A percentile compares a stretch with the other conserved stretches of the same genome.
Evolutionary conservation across 352 stramenopile species (phyloP).

Genomic region (Phytophthora tubulina): DNA sequence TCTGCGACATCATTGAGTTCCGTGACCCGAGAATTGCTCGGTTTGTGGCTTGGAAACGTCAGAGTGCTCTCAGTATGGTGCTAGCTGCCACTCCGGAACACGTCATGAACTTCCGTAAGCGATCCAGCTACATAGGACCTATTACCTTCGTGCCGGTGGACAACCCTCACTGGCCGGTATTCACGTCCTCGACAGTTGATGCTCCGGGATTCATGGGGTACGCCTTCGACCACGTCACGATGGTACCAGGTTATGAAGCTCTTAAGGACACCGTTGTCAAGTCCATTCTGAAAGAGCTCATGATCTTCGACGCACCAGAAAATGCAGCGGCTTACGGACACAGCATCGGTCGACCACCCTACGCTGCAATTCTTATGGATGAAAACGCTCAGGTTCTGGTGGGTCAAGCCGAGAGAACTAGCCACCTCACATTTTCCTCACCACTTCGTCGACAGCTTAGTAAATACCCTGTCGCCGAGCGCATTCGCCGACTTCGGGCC

Average conservation of each 20-base stretch:
- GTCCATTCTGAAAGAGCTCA: constrained; percentile 79
- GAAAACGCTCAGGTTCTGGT: constrained; percentile 22
- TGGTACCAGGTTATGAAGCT: constrained; percentile 64
- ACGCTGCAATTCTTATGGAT: constrained; percentile 55
- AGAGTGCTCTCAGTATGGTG: constrained; percentile 72
- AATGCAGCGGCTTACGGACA: constrained; percentile 56
- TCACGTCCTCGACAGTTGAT: constrained; percentile 50
- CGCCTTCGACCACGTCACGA: constrained; percentile 70
- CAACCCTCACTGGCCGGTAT: constrained; percentile 76
- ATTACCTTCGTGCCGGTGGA: constrained; percentile 78
- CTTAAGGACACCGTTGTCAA: constrained; percentile 76
- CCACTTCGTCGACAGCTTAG: constrained; percentile 55
- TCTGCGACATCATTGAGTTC: constrained; percentile 82
- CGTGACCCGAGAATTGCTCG: constrained; percentile 58
- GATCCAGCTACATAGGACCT: constrained; percentile 54
- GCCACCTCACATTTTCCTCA: constrained; percentile 67
- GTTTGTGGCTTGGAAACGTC: constrained; percentile 65
- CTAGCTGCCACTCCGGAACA: constrained; percentile 64
- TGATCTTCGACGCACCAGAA: constrained; percentile 72
- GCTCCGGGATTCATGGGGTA: constrained; percentile 76
- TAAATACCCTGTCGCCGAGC: constrained; percentile 54
- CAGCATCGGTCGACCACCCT: constrained; percentile 49
- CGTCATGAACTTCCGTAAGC: constrained; percentile 68
- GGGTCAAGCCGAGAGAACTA: constrained; percentile 26
- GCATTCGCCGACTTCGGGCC: constrained; percentile 43